These are phyloP conservation scores for Ampelocalamus luodianensis DNA, from an alignment of 176 grass and related monocot species.

Conservation along the genomic window DNA sequence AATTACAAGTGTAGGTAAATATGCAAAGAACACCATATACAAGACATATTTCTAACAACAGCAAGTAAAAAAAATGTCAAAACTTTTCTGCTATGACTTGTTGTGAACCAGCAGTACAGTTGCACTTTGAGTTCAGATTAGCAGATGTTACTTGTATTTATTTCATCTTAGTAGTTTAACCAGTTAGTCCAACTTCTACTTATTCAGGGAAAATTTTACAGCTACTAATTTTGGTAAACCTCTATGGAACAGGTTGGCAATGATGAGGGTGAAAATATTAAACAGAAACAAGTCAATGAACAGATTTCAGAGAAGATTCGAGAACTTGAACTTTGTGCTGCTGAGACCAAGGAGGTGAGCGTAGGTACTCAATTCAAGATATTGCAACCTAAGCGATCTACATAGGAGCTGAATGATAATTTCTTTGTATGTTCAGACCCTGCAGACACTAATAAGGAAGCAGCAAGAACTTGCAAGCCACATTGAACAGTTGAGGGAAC, in stretches of 20 bases:
- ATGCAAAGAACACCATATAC: no score
- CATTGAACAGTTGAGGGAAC: slow-evolving; percentile 65
- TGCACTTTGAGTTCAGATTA: slow-evolving; percentile 14
- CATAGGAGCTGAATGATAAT: slow-evolving; percentile 8
- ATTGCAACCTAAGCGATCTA: slow-evolving; percentile 30
- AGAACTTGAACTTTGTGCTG: slow-evolving; percentile 66
- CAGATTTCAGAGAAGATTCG: slow-evolving; percentile 57
- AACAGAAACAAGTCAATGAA: slow-evolving; percentile 20
- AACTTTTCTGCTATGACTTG: slow-evolving; percentile 2
- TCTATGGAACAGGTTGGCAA: slow-evolving; percentile 45
- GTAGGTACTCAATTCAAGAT: slow-evolving; percentile 20
- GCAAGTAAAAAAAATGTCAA: slow-evolving; percentile 20
- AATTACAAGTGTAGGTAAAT: no score
- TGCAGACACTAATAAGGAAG: slow-evolving; percentile 63
- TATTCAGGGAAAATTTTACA: not conserved
- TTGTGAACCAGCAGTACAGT: not conserved
- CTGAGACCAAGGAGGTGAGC: slow-evolving; percentile 67
- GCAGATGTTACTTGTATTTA: not conserved
- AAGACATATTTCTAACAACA: no score
- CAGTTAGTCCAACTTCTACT: not conserved
- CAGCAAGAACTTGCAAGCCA: slow-evolving; percentile 65
- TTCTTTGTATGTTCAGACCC: slow-evolving; percentile 52
- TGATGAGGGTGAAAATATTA: slow-evolving; percentile 34
- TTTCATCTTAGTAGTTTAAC: slow-evolving; percentile 5
- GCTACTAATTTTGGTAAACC: slow-evolving; percentile 27